Evolutionary conservation across 129 eudicot genomes (phyloP), one percentile per base, ranked within the genome.

Genomic region (Calendula officinalis): DNA sequence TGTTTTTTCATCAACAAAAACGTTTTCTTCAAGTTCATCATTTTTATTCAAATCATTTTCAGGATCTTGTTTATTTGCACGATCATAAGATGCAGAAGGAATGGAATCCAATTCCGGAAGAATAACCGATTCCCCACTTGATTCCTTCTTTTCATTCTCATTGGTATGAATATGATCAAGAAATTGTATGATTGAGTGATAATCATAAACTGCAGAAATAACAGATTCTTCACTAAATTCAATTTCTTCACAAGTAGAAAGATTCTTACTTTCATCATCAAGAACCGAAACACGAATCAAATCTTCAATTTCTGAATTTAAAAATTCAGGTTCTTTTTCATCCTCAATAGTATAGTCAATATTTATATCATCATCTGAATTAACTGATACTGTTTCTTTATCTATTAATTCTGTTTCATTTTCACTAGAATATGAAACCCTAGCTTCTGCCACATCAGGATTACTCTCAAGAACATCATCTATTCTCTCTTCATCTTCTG

Each of bases 381-480:
- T 35, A 62, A 34, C 60, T 6, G 45, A 42, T 62, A 35, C 49
- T 48, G 72, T 62, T 62, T 35, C 44, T 61, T 46, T 45, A 22
- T 76, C 79, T 51, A 54, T 42, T 9, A 58, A 39, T 39, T 52
- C 47, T 38, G 54, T 34, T 46, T 48, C 77, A 60, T 49, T 67
- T 30, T 64, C 86, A 65, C 48, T 61, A 32, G 41, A 56, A 72
- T 63, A 42, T 32, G 72, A 70, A 62, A 46, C 55, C 16, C 15
- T 50, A 38, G 13, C 77, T 62, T 68, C 72, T 38, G 62, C 76
- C 8, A 68, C 45, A 72, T 67, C 85, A 75, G 42, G 36, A 44
- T 62, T 56, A 46, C 73, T 79, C 57, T 87, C 61, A 35, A 42
- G 38, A 60, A 22, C 30, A 22, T 22, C 30, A 22, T 22, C 30